These are phyloP conservation scores for Paratinospora sagittata DNA, from an alignment of 164 flowering plant genomes.

Conservation along the genomic window DNA sequence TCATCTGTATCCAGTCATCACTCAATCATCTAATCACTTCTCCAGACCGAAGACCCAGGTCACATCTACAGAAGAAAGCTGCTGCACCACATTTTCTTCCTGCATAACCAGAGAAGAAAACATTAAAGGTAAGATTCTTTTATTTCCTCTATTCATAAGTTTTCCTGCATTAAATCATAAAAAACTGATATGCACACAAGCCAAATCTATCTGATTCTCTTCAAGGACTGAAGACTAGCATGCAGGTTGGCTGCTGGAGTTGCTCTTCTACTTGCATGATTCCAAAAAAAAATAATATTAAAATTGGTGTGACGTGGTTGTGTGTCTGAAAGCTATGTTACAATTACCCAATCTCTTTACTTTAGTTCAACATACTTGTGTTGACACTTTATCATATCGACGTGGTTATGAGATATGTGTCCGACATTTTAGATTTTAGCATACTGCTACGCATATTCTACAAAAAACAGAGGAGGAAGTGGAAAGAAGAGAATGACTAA, in stretches of 20 bases:
- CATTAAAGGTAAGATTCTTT: slow-evolving; percentile 27
- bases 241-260: background rate
- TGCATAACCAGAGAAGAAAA: slow-evolving; percentile 18
- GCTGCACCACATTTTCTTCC: slow-evolving; percentile 37
- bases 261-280: background rate
- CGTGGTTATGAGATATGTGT: no score
- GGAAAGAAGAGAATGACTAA: no score
- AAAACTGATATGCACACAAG: background rate
- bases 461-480: no score
- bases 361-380: no score
- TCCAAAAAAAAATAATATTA: background rate
- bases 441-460: no score
- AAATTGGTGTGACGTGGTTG: background rate
- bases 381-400: no score
- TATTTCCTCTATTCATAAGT: background rate
- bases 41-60: slow-evolving; percentile 14
- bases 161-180: background rate
- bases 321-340: background rate
- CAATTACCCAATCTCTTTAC: no score
- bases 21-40: slow-evolving; percentile 7
- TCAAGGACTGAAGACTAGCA: background rate
- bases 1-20: slow-evolving; percentile 8
- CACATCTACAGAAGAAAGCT: slow-evolving; percentile 25
- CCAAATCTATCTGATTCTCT: background rate
- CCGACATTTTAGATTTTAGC: no score